phyloP scores from a whole-genome alignment of 768 basidiomycete genomes.

The Chalciporus sphaerocephalus region DNA sequence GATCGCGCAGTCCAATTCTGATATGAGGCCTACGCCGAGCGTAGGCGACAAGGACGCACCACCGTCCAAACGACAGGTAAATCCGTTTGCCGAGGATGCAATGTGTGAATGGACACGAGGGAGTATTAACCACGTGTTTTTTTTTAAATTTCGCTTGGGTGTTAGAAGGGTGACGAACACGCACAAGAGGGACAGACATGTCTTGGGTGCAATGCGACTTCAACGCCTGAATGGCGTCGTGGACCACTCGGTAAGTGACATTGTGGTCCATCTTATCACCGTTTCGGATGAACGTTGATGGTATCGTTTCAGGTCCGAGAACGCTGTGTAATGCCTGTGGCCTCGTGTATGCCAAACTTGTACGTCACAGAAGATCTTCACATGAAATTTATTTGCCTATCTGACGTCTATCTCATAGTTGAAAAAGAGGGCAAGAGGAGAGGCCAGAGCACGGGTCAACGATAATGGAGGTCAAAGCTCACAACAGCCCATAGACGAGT shows the following conservation, averaged over 20 bases:
- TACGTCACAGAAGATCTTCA: constrained; percentile 39
- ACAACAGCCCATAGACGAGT: constrained; percentile 27
- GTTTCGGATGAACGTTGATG: constrained; percentile 23
- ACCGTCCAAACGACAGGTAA: constrained; percentile 33
- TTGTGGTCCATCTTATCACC: constrained; percentile 19
- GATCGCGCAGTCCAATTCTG: constrained; percentile 26
- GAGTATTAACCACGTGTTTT: constrained; percentile 29
- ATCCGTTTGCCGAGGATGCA: constrained; percentile 25
- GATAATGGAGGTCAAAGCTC: constrained; percentile 30
- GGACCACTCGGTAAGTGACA: constrained; percentile 68
- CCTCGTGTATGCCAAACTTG: constrained; percentile 82
- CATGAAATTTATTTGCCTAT: constrained; percentile 11
- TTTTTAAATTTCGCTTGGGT: constrained; percentile 4
- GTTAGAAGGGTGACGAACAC: constrained; percentile 39
- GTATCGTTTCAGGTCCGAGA: constrained; percentile 55
- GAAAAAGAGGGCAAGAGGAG: constrained; percentile 35
- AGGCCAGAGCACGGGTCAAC: constrained; percentile 23
- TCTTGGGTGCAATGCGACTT: constrained; percentile 76
- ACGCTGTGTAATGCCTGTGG: constrained; percentile 85
- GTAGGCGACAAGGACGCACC: constrained; percentile 30
- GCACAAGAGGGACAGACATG: constrained; percentile 67
- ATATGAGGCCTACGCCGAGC: constrained; percentile 20
- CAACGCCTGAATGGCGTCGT: constrained; percentile 83
- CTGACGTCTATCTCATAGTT: constrained; percentile 27
- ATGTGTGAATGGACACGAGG: constrained; percentile 20